These are phyloP conservation scores for Mikania micrantha DNA, from an alignment of 129 eudicot genomes.

Conservation along the genomic window DNA sequence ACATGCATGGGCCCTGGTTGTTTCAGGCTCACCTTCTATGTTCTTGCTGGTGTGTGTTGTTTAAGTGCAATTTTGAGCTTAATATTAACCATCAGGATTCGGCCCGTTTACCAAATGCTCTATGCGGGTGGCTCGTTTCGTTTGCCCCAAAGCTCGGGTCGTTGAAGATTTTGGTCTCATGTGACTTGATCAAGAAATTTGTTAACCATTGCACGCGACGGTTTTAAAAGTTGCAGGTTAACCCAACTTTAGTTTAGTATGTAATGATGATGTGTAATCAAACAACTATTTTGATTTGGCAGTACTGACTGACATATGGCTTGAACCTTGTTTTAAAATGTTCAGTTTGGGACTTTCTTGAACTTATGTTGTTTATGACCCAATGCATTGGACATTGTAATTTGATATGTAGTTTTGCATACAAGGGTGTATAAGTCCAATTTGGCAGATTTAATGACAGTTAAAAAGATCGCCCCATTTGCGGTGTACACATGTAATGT, in stretches of 20 bases:
- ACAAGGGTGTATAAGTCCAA: neutral
- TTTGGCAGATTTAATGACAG: too few relatives aligned
- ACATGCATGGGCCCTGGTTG: conserved; percentile 78
- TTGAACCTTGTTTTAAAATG: conserved; percentile 3
- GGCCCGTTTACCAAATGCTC: conserved; percentile 95
- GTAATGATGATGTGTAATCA: conserved; percentile 23
- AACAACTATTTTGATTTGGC: conserved; percentile 12
- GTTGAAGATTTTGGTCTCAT: conserved; percentile 24
- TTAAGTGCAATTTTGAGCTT: conserved; percentile 63
- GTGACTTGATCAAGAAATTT: conserved; percentile 1
- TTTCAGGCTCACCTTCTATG: conserved; percentile 70
- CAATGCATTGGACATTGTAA: conserved; percentile 6
- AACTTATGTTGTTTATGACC: conserved; percentile 6
- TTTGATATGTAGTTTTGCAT: conserved; percentile 1
- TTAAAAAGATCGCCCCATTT: too few relatives aligned
- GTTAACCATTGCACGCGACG: conserved; percentile 2
- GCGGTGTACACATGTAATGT: too few relatives aligned
- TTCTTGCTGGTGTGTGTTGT: conserved; percentile 74
- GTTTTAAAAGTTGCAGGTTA: conserved; percentile 12
- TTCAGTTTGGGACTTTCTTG: neutral
- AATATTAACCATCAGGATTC: conserved; percentile 65
- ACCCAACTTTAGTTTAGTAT: conserved; percentile 18
- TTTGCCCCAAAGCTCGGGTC: conserved; percentile 44
- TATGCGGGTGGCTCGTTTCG: conserved; percentile 93
- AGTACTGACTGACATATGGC: conserved; percentile 24